Base-by-base conservation (phyloP, 768 basidiomycete species). In the Leccinum arenicola region DNA sequence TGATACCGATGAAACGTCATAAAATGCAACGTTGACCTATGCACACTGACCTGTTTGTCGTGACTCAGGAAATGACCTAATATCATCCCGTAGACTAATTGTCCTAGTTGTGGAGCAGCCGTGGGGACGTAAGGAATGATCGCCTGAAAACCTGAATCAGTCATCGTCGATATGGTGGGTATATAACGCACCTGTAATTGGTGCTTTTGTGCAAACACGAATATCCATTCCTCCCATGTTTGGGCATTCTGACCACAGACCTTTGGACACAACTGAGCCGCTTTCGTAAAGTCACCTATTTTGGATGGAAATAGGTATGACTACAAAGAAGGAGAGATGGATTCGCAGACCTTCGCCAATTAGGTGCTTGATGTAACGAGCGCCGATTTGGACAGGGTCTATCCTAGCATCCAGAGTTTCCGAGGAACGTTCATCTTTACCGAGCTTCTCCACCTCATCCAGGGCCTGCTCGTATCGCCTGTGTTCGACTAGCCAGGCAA, bases 151-250 rank as follows among this genome's bases (percentile, higher is more conserved):
- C 58, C 17, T 48, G 58, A 50, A 33, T 47, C 8, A 50, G 14
- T n/a, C 27, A 36, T 52, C 47, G 54, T 52, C 23, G 27, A n/a
- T 15, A 11, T 36, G 52, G 21, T 23, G n/a, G 10, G 9, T 11
- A 10, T 3, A 21, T 3, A 21, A 72, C 82, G 23, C 60, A 92
- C 94, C 73, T 90, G 85, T 15, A 98, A 75, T 58, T 93, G 86
- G 25, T 83, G 80, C 65, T 87, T 84, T 70, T 93, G 85, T 1
- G 89, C 90, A 69, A 96, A 98, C 14, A 84, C 77, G 66, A 97
- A 96, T 67, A 98, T 91, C 91, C 91, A 97, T 65, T 89, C 85
- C 69, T 98, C 95, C 97, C 97, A 99, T n/a, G 83, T 81, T 66
- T 86, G 87, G 11, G 80, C 74, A 65, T 96, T 84, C 48, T 84